phyloP scores from a whole-genome alignment of 2,329 filamentous ascomycete genomes.

The Fusarium marasasianum region DNA sequence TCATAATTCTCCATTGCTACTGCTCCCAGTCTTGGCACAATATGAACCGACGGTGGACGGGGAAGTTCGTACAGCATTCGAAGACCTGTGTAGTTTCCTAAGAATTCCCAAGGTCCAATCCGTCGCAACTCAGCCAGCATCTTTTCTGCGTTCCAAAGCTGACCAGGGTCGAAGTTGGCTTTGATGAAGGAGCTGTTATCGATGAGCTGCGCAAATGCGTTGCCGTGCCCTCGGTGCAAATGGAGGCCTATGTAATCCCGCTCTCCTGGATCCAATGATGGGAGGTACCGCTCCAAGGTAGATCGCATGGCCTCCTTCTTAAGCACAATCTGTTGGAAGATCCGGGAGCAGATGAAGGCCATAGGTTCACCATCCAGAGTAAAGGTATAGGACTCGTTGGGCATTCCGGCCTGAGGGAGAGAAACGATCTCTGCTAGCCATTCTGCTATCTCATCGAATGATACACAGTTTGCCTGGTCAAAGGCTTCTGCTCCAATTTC shows the following conservation, averaged over 20 bases:
- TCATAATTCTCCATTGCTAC: neutral
- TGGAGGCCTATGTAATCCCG: rapidly evolving
- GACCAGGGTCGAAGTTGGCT: neutral
- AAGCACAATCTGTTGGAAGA: neutral
- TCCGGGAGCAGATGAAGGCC: neutral
- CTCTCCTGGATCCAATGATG: rapidly evolving
- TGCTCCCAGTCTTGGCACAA: neutral
- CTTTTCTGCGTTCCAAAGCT: neutral
- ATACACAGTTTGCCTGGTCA: rapidly evolving
- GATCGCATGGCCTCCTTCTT: neutral
- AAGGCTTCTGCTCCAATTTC: rapidly evolving
- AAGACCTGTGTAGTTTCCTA: too few species aligned
- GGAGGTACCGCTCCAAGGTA: rapidly evolving
- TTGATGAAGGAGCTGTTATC: neutral
- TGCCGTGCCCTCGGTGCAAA: neutral
- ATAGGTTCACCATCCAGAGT: neutral
- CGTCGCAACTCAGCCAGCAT: neutral
- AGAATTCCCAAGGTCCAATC: rapidly evolving
- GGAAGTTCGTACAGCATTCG: too few species aligned
- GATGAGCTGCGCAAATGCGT: neutral
- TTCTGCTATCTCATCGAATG: rapidly evolving
- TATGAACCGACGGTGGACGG: neutral
- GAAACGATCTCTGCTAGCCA: neutral
- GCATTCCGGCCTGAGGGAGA: neutral
- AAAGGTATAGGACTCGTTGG: neutral